A percentile compares a stretch with the other conserved stretches of the same genome.
Conservation (phyloP, 2,329 filamentous ascomycete species). For the Paraconiothyrium sp. region DNA sequence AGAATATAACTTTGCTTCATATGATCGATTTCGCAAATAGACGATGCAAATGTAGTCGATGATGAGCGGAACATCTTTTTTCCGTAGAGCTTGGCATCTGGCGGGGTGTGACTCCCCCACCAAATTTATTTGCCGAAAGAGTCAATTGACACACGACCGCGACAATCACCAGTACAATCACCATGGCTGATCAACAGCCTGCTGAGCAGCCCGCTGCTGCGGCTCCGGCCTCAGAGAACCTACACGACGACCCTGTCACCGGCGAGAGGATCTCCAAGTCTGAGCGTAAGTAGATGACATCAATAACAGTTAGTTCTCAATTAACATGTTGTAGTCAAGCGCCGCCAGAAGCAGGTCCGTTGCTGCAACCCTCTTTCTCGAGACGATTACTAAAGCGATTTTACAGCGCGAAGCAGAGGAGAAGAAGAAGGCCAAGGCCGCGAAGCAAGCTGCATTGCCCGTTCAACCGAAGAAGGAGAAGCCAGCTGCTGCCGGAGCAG, state of each 20-base stretch:
- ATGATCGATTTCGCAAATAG: no score
- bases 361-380: neutral
- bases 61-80: neutral
- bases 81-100: neutral
- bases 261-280: conserved; percentile 76
- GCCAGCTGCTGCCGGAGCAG: conserved; percentile 55
- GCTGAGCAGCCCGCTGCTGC: conserved; percentile 43
- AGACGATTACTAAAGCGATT: conserved; percentile 4
- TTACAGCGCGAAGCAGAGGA: conserved; percentile 71
- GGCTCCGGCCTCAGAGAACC: conserved; percentile 60
- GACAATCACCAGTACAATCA: conserved; percentile 25
- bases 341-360: conserved; percentile 84
- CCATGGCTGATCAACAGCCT: conserved; percentile 45
- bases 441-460: conserved; percentile 77
- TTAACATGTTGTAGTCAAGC: conserved; percentile 89
- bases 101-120: conserved; percentile 9
- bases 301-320: neutral
- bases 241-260: conserved; percentile 90
- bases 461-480: conserved; percentile 66
- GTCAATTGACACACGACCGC: conserved; percentile 10
- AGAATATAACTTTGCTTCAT: no score
- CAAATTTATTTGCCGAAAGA: conserved; percentile 5
- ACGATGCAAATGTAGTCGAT: no score
- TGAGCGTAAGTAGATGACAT: conserved; percentile 43
- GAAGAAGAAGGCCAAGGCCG: conserved; percentile 88